Percentiles rank a stretch among this genome's conserved stretches.
Evolutionary conservation across 495 filamentous ascomycete genomes (phyloP).

Genomic region (Podospora bellae-mahoneyi): DNA sequence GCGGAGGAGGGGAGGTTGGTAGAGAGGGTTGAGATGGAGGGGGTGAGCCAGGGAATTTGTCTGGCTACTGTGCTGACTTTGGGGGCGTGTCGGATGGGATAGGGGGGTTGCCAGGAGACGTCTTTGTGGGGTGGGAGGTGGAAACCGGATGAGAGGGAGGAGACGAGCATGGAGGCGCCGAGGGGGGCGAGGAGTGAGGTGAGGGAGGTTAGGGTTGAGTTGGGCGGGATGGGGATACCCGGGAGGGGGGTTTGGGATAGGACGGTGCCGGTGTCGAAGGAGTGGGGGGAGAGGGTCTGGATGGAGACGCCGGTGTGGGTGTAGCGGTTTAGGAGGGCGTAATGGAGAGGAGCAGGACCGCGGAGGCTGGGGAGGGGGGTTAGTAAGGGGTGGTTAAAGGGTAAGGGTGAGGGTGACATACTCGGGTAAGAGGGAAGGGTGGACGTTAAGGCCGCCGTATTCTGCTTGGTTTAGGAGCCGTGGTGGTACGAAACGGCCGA

Average conservation of each 20-base stretch:
- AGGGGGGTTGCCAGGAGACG: constrained; percentile 17
- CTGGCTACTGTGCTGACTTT: neutral
- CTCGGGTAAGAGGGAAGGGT: constrained; percentile 91
- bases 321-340: constrained; percentile 62
- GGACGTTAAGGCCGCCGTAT: constrained; percentile 90
- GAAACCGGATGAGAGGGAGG: constrained; percentile 53
- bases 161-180: constrained; percentile 60
- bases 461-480: constrained; percentile 62
- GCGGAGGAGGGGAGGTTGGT: neutral
- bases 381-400: neutral
- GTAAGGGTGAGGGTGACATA: constrained; percentile 35
- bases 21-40: neutral
- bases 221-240: constrained; percentile 26
- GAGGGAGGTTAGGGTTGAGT: constrained; percentile 22
- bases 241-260: constrained; percentile 55
- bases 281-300: constrained; percentile 72
- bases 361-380: constrained; percentile 53
- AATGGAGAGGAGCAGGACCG: constrained; percentile 71
- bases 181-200: constrained; percentile 42
- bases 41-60: neutral
- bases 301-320: constrained; percentile 67
- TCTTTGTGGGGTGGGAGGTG: constrained; percentile 62
- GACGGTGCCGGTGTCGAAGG: constrained; percentile 75
- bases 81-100: neutral
- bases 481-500: constrained; percentile 82